A percentile compares a stretch with the other conserved stretches of the same genome.
phyloP scores from a whole-genome alignment of 192 early-diverging fungal genomes.

The Blastocladiella britannica region DNA sequence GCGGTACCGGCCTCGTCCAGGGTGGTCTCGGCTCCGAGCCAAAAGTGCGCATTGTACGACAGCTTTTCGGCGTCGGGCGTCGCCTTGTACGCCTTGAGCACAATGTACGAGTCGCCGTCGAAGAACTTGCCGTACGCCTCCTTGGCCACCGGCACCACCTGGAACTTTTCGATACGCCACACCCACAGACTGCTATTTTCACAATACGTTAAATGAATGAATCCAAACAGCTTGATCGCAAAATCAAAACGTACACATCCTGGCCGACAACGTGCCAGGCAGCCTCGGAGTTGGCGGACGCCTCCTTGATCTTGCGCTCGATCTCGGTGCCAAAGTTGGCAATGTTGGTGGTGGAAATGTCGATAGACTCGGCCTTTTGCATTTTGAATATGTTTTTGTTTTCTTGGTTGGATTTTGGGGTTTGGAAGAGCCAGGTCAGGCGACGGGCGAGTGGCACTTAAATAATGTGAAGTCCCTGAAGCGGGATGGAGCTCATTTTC shows the following conservation, averaged over 20 bases:
- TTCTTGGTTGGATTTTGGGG: too few relatives aligned
- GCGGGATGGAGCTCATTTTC: too few relatives aligned
- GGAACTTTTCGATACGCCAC: constrained; percentile 63
- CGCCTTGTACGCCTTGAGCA: constrained; percentile 34
- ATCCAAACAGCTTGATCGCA: constrained; percentile 1
- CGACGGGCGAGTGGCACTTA: too few relatives aligned
- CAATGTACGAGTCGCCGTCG: constrained; percentile 50
- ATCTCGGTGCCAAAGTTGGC: constrained; percentile 32
- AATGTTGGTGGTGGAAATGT: constrained; percentile 29
- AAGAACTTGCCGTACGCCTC: constrained; percentile 36
- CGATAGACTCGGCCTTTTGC: too few relatives aligned
- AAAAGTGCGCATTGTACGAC: constrained; percentile 54
- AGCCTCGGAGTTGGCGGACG: constrained; percentile 29
- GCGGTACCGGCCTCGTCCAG: constrained; percentile 59
- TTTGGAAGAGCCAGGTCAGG: too few relatives aligned
- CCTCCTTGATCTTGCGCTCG: constrained; percentile 36
- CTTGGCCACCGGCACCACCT: constrained; percentile 39
- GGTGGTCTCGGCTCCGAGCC: constrained; percentile 52
- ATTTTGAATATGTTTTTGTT: too few relatives aligned
- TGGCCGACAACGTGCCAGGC: constrained; percentile 33
- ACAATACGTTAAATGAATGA: not conserved
- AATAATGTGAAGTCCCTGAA: too few relatives aligned
- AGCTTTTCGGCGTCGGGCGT: not conserved
- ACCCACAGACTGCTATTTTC: constrained; percentile 34
- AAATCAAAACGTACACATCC: constrained; percentile 16